Base-by-base conservation (phyloP, 2,329 filamentous ascomycete species). In the Ceratocystis harringtonii region DNA sequence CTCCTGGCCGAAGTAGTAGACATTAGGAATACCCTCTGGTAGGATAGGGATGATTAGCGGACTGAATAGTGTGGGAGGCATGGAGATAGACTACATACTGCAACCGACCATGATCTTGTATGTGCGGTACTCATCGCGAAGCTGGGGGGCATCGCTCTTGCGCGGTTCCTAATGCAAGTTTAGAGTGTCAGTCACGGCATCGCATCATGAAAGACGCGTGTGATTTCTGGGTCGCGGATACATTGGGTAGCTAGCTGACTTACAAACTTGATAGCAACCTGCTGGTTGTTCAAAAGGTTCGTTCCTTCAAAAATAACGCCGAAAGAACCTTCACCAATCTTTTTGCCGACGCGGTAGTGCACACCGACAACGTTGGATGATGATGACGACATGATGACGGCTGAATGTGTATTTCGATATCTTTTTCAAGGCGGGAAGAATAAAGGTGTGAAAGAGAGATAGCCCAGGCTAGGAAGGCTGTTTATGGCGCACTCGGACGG, bases 91-190 rank as follows among this genome's bases (percentile, higher is more conserved):
- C 7, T 43, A 88, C 94, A 88, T 80, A 99, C 94, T 92, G 81
- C 94, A 99, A 75, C 94, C 94, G 70, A 97, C 94, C 71, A 99
- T 85, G 72, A 99, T 97, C 82, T 99, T 99, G 81, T 99, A 99
- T 68, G 94, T 99, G 73, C 94, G 86, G 77, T 99, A 99, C 76
- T 99, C 94, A 82, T 99, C 94, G 76, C 94, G 88, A 70, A 99
- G 79, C 76, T 99, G 94, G 66, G 94, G 94, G 74, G 94, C 94
- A 79, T 99, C 94, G 77, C 92, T 97, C 81, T 99, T 99, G 71
- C 94, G 85, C 68, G 94, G 94, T 87, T 99, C 94, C 90, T 95
- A 71, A n/a, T 61, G 60, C n/a, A 8, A 25, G n/a, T 22, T 4
- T 1, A 3, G 17, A 50, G n/a, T 52, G 48, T 52, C 10, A 52